A percentile compares a stretch with the other conserved stretches of the same genome.
These are phyloP conservation scores for Diutina catenulata DNA, from an alignment of 1,139 yeast genomes.

Conservation along the genomic window DNA sequence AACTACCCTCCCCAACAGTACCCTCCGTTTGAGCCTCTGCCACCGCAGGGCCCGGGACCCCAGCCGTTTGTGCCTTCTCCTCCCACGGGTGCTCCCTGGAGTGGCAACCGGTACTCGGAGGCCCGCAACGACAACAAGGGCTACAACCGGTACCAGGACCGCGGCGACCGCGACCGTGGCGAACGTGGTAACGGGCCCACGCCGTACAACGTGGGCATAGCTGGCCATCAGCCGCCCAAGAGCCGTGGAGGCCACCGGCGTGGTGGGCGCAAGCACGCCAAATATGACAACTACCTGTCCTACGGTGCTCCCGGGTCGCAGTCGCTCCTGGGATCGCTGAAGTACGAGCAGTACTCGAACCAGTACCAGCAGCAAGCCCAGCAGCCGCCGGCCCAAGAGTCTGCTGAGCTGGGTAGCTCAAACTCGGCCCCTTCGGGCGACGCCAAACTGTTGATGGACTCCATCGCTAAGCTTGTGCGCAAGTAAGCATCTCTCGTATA, in stretches of 20 bases:
- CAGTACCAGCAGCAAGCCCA: constrained; percentile 1
- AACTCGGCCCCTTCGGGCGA: neutral
- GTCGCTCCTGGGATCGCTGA: constrained; percentile 2
- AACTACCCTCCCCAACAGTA: neutral
- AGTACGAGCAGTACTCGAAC: neutral
- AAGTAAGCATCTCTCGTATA: no score
- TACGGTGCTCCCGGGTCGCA: neutral
- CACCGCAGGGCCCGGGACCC: neutral
- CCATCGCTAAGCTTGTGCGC: constrained; percentile 2
- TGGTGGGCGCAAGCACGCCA: neutral
- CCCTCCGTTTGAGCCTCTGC: neutral
- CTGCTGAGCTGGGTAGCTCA: neutral
- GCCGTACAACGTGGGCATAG: neutral
- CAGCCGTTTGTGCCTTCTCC: neutral
- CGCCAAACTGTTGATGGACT: constrained; percentile 2
- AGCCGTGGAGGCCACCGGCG: neutral
- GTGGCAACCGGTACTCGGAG: neutral
- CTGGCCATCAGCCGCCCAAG: neutral
- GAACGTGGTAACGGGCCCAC: neutral
- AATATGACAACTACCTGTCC: neutral
- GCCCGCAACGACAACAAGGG: no score
- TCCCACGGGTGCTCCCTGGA: neutral
- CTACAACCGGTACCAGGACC: neutral
- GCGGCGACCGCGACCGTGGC: neutral
- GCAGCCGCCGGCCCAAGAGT: neutral